phyloP scores from a whole-genome alignment of 2,329 filamentous ascomycete genomes.

The Nannizzia gypsea region DNA sequence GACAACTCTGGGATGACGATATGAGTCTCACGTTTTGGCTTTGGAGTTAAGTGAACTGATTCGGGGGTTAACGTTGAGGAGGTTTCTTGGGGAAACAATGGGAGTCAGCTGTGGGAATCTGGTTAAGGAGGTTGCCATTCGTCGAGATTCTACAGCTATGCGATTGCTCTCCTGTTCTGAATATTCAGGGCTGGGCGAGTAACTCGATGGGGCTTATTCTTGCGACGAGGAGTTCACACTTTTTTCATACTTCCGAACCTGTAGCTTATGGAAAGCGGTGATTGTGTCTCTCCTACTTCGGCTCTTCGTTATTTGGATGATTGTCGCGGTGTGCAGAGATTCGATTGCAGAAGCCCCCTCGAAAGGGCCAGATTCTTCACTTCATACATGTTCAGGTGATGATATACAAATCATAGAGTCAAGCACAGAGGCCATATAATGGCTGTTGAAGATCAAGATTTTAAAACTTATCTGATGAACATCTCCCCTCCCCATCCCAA shows the following conservation, averaged over 20 bases:
- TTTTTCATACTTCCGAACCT: slow-evolving; percentile 34
- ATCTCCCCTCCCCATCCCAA: slow-evolving; percentile 8
- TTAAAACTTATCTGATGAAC: slow-evolving; percentile 40
- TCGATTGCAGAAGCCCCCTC: slow-evolving; percentile 50
- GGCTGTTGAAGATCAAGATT: slow-evolving; percentile 40
- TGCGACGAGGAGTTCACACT: slow-evolving; percentile 73
- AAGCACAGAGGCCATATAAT: slow-evolving; percentile 69
- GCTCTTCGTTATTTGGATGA: slow-evolving; percentile 23
- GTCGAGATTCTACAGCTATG: slow-evolving; percentile 96
- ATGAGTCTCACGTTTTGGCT: slow-evolving; percentile 10
- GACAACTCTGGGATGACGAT: slow-evolving; percentile 11
- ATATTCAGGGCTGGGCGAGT: slow-evolving; percentile 40
- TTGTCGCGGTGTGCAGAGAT: slow-evolving; percentile 11
- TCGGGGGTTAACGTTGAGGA: slow-evolving; percentile 8
- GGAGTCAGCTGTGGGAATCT: slow-evolving; percentile 4
- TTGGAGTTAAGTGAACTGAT: slow-evolving; percentile 3
- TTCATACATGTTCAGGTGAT: slow-evolving; percentile 58
- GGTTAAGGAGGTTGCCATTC: slow-evolving; percentile 52
- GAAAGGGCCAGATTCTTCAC: slow-evolving; percentile 52
- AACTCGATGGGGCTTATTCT: slow-evolving; percentile 99
- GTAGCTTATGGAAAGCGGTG: slow-evolving; percentile 45
- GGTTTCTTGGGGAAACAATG: slow-evolving; percentile 29
- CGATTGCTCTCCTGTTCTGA: slow-evolving; percentile 56
- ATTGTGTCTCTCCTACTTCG: slow-evolving; percentile 17
- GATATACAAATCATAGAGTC: slow-evolving; percentile 92